Conservation (phyloP, 2,329 filamentous ascomycete species). For the Aspergillus carbonarius region DNA sequence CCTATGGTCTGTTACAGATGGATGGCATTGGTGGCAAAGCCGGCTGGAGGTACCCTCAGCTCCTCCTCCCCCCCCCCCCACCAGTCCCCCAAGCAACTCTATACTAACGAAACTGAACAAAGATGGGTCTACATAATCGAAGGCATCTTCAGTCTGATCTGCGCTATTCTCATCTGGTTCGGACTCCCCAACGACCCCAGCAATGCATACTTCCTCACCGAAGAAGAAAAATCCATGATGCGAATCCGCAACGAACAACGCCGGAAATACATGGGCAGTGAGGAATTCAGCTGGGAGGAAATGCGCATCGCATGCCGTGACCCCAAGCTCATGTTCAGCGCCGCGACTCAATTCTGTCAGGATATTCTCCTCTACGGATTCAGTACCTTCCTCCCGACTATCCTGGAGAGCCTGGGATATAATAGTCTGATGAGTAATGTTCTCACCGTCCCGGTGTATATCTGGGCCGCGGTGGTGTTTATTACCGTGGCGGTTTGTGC, state of each 20-base stretch:
- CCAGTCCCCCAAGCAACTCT: too few relatives aligned
- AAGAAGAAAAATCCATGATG: slow-evolving; percentile 54
- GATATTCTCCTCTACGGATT: slow-evolving; percentile 58
- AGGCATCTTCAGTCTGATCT: slow-evolving; percentile 46
- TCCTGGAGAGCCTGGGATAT: slow-evolving; percentile 55
- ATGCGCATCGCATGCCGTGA: slow-evolving; percentile 50
- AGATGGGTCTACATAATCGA: slow-evolving; percentile 54
- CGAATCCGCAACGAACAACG: slow-evolving; percentile 47
- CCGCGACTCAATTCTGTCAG: slow-evolving; percentile 52
- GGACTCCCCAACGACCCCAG: slow-evolving; percentile 49
- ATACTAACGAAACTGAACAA: neutral
- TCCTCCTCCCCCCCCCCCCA: neutral
- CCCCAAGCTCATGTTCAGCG: slow-evolving; percentile 53
- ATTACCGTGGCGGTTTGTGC: slow-evolving; percentile 48
- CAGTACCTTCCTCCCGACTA: slow-evolving; percentile 58
- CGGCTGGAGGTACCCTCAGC: slow-evolving; percentile 46
- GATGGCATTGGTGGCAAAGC: slow-evolving; percentile 46
- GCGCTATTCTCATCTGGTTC: slow-evolving; percentile 48
- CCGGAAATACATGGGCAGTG: slow-evolving; percentile 51
- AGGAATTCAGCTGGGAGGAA: slow-evolving; percentile 53
- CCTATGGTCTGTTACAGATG: slow-evolving; percentile 44
- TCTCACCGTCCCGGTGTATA: slow-evolving; percentile 58
- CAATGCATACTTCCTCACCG: slow-evolving; percentile 51
- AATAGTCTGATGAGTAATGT: slow-evolving; percentile 53
- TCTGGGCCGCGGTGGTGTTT: slow-evolving; percentile 50